Percentiles rank a stretch among this genome's conserved stretches.
Conservation (phyloP, 1,284 basidiomycete species). For the Fistulinella cinereoalba region DNA sequence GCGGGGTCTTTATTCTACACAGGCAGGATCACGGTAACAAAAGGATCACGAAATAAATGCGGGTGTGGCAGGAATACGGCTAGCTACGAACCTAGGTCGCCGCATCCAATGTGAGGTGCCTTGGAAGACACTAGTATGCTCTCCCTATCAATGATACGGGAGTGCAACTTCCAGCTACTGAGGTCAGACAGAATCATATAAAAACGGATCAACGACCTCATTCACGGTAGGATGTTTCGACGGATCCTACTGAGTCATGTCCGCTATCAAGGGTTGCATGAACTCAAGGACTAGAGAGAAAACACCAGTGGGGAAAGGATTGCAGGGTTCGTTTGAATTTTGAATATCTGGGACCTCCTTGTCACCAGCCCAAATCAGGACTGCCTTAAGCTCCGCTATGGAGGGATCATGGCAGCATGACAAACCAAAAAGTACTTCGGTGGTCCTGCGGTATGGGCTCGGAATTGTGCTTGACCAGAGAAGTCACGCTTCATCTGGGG, state of each 20-base stretch:
- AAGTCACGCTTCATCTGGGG: slow-evolving; percentile 17
- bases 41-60: too few relatives aligned
- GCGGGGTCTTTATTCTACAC: too few relatives aligned
- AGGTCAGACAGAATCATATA: not conserved
- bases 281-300: slow-evolving; percentile 28
- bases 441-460: slow-evolving; percentile 30
- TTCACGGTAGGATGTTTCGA: slow-evolving; percentile 20
- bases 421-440: slow-evolving; percentile 39
- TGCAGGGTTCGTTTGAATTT: slow-evolving; percentile 16
- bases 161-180: slow-evolving; percentile 15
- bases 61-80: slow-evolving; percentile 15
- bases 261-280: slow-evolving; percentile 11
- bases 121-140: not conserved
- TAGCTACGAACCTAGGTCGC: slow-evolving; percentile 5
- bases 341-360: slow-evolving; percentile 26
- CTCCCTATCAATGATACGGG: slow-evolving; percentile 12
- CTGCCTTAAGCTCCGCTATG: slow-evolving; percentile 14
- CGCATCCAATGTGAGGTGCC: slow-evolving; percentile 16
- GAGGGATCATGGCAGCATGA: slow-evolving; percentile 28
- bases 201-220: slow-evolving; percentile 16
- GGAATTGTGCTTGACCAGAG: slow-evolving; percentile 16
- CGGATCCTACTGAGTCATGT: slow-evolving; percentile 20
- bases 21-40: too few relatives aligned
- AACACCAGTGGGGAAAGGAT: slow-evolving; percentile 39
- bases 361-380: slow-evolving; percentile 22